Evolutionary conservation across 208 protist genomes (phyloP), one percentile per base, ranked within the genome.

Genomic region (Endotrypanum monterogeii): DNA sequence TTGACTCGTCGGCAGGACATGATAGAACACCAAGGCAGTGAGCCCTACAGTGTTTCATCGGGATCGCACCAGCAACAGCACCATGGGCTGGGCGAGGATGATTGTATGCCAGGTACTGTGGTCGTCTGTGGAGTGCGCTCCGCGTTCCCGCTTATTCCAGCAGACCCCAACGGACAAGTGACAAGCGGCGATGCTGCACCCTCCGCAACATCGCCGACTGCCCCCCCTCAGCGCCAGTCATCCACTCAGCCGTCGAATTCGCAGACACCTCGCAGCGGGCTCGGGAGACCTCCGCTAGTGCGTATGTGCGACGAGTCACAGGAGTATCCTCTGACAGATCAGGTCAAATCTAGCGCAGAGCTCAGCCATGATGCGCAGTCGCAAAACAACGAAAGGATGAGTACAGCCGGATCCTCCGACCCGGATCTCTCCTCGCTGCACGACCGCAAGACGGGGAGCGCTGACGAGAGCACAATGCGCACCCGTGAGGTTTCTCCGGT

Each of bases 1-100:
- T 39, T 76, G n/a, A 55, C 70, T 25, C 76, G 76, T 0, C 68
- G 76, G 30, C 75, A 74, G 52, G 48, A 80, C 25, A 72, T 74
- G 28, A 35, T 74, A n/a, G 55, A 67, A n/a, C 68, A 16, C 16
- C 58, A 66, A n/a, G 16, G 56, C 18, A 32, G 72, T 23, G 50
- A 65, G 39, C 35, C 72, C 23, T 70, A 50, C 62, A 25, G 25
- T 12, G 32, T 48, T 5, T 48, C 11, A 30, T 41, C 44, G 4
- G 4, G 39, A 8, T 32, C 25, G 55, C 68, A 46, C 37, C 39
- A 41, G 20, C n/a, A 46, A 37, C 39, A 41, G 20, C n/a, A 62
- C 12, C 20, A 60, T 20, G 37, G 14, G 65, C 44, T 25, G 32
- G 1, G 20, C 54, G 0, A 7, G 3, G 74, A 58, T 55, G 37